phyloP scores from a whole-genome alignment of 305 asterid genomes.

The Ilex paraguariensis region DNA sequence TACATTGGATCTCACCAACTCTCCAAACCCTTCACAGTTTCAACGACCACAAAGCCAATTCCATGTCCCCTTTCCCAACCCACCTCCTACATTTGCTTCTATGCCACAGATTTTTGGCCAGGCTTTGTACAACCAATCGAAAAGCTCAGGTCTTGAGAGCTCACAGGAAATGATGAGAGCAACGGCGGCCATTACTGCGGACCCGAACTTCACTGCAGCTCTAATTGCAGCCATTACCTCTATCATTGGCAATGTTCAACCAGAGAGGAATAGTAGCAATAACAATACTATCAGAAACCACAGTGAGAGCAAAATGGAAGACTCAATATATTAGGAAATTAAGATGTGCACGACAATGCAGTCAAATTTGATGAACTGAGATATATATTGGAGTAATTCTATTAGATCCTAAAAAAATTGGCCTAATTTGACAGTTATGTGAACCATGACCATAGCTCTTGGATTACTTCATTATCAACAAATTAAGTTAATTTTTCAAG shows the following conservation, averaged over 20 bases:
- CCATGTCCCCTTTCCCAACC: background rate
- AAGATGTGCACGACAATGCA: too few species aligned
- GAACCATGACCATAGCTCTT: too few species aligned
- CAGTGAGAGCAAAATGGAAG: too few species aligned
- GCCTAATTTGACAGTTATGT: too few species aligned
- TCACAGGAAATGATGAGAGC: conserved; percentile 24
- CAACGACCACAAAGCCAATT: conserved; percentile 3
- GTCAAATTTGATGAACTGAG: too few species aligned
- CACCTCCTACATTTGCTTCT: background rate
- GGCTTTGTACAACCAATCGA: background rate
- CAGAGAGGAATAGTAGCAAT: background rate
- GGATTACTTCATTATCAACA: too few species aligned
- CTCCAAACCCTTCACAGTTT: background rate
- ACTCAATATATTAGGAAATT: too few species aligned
- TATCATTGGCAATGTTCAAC: conserved; percentile 21
- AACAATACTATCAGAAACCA: background rate
- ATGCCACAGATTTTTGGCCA: background rate
- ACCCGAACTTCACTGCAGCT: conserved; percentile 34
- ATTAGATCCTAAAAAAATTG: too few species aligned
- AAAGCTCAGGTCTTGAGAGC: background rate
- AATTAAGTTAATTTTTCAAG: too few species aligned
- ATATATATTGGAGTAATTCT: too few species aligned
- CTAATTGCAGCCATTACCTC: conserved; percentile 31
- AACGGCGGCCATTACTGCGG: conserved; percentile 29
- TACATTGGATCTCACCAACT: conserved; percentile 30